Evolutionary conservation across 116 monocot genomes (phyloP).

Genomic region (Papilionanthe hybrid): DNA sequence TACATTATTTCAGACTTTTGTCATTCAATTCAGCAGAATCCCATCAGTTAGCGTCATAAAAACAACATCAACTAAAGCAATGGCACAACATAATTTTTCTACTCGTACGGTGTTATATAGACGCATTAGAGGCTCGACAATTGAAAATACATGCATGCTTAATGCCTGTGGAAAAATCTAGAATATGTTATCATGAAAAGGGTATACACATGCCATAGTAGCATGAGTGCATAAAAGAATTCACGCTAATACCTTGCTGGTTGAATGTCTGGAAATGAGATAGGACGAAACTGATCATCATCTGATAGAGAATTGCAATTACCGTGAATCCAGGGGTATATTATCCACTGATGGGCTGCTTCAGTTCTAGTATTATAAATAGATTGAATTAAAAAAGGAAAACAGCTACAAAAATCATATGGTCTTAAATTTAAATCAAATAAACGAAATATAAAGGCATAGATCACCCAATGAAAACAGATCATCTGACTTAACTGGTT

Average conservation of each 20-base stretch:
- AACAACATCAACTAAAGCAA: background rate
- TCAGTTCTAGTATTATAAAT: constrained; percentile 49
- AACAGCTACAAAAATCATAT: background rate
- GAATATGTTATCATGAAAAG: background rate
- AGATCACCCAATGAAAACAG: background rate
- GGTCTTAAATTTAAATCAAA: background rate
- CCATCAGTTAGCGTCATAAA: background rate
- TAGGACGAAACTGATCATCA: constrained; percentile 76
- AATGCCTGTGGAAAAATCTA: background rate
- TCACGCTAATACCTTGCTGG: constrained; percentile 64
- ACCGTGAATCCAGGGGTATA: constrained; percentile 95
- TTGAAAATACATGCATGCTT: background rate
- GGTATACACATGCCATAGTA: background rate
- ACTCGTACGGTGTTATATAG: background rate
- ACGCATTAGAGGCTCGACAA: background rate
- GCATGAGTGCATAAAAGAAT: constrained; percentile 1
- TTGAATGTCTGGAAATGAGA: constrained; percentile 86
- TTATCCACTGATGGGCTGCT: constrained; percentile 64
- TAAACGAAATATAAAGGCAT: background rate
- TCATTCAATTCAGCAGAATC: background rate
- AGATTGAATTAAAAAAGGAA: background rate
- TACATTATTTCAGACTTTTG: background rate
- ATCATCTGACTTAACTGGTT: constrained; percentile 64
- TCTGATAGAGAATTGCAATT: constrained; percentile 94
- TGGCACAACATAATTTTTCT: background rate